Evolutionary conservation across 1,284 basidiomycete genomes (phyloP).

Genomic region (Puccinia hordei): DNA sequence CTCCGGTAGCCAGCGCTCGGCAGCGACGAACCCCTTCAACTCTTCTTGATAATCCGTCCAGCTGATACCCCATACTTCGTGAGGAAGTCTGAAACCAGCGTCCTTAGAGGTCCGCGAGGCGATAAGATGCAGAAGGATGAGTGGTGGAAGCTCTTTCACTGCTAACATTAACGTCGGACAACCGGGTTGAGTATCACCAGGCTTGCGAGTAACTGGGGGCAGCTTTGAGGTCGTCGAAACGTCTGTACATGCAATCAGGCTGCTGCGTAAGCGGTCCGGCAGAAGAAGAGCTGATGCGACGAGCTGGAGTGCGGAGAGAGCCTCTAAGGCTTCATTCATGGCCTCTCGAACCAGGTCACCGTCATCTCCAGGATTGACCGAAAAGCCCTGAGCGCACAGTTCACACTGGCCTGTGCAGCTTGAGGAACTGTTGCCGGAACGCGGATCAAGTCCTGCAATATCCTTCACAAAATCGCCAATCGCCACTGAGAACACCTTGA

Average conservation of each 20-base stretch:
- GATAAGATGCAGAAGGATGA: constrained; percentile 33
- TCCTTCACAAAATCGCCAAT: constrained; percentile 45
- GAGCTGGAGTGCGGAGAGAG: constrained; percentile 42
- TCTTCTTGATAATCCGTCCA: constrained; percentile 27
- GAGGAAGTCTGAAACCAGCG: constrained; percentile 35
- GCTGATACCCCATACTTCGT: constrained; percentile 41
- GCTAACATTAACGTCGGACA: constrained; percentile 29
- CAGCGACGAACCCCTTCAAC: constrained; percentile 38
- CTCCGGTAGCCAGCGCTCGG: constrained; percentile 33
- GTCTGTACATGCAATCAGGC: constrained; percentile 11
- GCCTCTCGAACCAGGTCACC: constrained; percentile 42
- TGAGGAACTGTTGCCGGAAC: background rate
- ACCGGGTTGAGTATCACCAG: background rate
- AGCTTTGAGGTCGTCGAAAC: background rate
- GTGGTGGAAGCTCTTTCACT: constrained; percentile 41
- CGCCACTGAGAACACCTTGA: constrained; percentile 23
- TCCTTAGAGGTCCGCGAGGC: constrained; percentile 21
- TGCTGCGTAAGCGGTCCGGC: constrained; percentile 11
- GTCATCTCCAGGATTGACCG: constrained; percentile 25
- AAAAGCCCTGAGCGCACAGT: constrained; percentile 36
- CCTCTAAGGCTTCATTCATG: constrained; percentile 48
- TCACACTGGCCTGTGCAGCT: constrained; percentile 13
- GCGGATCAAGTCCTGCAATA: constrained; percentile 26
- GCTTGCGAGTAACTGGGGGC: background rate
- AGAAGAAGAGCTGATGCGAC: constrained; percentile 26